phyloP scores from a whole-genome alignment of 129 eudicot species.

The Solidago caesia region DNA sequence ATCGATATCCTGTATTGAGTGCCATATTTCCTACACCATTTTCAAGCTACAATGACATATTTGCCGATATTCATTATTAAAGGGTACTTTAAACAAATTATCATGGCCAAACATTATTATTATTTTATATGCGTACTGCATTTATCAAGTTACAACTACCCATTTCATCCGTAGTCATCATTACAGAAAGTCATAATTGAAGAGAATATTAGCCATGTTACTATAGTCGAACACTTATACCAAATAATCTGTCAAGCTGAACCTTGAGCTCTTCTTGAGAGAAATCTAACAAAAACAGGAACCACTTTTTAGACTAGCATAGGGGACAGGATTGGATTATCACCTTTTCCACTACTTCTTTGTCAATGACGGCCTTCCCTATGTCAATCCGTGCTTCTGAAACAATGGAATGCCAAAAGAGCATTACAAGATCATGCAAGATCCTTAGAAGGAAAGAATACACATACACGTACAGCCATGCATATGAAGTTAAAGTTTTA shows the following conservation, averaged over 20 bases:
- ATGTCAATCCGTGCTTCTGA: conserved; percentile 73
- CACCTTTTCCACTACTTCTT: conserved; percentile 95
- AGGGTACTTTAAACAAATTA: neutral
- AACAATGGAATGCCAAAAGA: conserved; percentile 11
- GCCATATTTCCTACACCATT: neutral
- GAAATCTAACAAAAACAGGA: no score
- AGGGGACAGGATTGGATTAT: neutral
- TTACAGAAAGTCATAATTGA: neutral
- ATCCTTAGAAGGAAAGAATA: neutral
- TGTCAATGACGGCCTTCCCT: conserved; percentile 65
- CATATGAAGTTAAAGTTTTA: neutral
- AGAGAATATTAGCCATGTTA: conserved; percentile 4
- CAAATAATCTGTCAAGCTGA: neutral
- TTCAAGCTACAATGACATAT: conserved; percentile 1
- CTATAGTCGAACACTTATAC: neutral
- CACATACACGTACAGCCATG: neutral
- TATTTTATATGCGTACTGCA: neutral
- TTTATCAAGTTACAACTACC: neutral
- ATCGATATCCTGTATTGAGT: neutral
- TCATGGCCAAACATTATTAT: neutral
- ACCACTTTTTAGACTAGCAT: neutral
- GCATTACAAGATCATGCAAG: neutral
- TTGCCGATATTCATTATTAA: neutral
- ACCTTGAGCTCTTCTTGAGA: neutral
- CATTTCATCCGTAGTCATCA: neutral